These are phyloP conservation scores for Magnusiomyces clavatus DNA, from an alignment of 1,139 yeast species.

Conservation along the genomic window DNA sequence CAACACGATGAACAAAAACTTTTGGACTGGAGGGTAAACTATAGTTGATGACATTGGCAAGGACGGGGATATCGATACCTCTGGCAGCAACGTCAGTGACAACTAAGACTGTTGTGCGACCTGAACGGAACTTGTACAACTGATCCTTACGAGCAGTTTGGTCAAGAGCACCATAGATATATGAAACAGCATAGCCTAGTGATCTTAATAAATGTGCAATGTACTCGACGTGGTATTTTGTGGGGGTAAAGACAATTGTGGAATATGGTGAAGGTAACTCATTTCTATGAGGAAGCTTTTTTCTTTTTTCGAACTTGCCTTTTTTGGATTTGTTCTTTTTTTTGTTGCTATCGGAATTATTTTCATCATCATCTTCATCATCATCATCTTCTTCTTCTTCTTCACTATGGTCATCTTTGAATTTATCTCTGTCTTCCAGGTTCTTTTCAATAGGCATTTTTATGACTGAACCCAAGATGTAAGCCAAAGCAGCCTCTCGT, in stretches of 20 bases:
- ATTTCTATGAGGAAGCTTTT: constrained; percentile 65
- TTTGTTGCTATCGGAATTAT: constrained; percentile 34
- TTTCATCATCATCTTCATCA: constrained; percentile 40
- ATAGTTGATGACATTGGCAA: constrained; percentile 88
- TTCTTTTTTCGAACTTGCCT: constrained; percentile 24
- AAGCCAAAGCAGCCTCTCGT: constrained; percentile 79
- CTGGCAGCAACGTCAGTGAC: constrained; percentile 99
- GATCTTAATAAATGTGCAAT: constrained; percentile 58
- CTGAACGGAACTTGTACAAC: constrained; percentile 73
- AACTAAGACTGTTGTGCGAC: constrained; percentile 73
- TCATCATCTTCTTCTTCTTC: constrained; percentile 40
- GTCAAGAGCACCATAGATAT: constrained; percentile 89
- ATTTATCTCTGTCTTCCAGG: constrained; percentile 27
- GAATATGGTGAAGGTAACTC: constrained; percentile 78
- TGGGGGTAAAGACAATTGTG: constrained; percentile 91
- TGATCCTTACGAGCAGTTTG: constrained; percentile 93
- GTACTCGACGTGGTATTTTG: constrained; percentile 96
- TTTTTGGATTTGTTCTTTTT: constrained; percentile 15
- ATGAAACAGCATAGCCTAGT: constrained; percentile 81
- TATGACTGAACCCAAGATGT: constrained; percentile 71
- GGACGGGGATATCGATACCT: constrained; percentile 96
- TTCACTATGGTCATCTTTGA: constrained; percentile 33
- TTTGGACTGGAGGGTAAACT: constrained; percentile 89
- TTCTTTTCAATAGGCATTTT: constrained; percentile 70
- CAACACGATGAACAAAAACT: constrained; percentile 93